These are phyloP conservation scores for Helenozyma rhizophorensis DNA, from an alignment of 805 yeast species.

Conservation along the genomic window DNA sequence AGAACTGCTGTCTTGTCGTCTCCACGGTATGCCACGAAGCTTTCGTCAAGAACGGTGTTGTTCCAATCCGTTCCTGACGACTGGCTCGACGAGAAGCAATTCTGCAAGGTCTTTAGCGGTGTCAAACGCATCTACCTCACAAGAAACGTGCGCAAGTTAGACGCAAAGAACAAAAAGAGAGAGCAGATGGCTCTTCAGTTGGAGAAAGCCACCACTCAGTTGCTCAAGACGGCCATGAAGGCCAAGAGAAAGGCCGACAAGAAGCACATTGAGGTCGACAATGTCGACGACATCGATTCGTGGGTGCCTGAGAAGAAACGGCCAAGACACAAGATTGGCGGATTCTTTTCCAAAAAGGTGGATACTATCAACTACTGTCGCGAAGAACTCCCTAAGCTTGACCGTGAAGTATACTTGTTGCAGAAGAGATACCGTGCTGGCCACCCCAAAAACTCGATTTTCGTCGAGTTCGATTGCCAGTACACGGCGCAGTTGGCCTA, in stretches of 20 bases:
- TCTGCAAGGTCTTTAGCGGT: conserved; percentile 73
- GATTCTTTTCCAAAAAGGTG: conserved; percentile 46
- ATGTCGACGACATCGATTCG: conserved; percentile 43
- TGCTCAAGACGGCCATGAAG: conserved; percentile 62
- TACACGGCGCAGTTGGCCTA: conserved; percentile 70
- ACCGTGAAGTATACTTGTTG: conserved; percentile 51
- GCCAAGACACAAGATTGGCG: conserved; percentile 53
- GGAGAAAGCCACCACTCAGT: conserved; percentile 60
- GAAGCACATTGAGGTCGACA: conserved; percentile 39
- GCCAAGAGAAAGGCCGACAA: conserved; percentile 60
- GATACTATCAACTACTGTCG: conserved; percentile 59
- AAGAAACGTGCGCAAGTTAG: conserved; percentile 56
- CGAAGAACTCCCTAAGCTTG: conserved; percentile 53
- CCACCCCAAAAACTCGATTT: conserved; percentile 72
- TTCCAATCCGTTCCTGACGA: conserved; percentile 81
- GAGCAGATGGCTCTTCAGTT: conserved; percentile 53
- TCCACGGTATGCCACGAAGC: conserved; percentile 69
- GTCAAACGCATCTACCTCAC: conserved; percentile 80
- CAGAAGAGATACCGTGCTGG: conserved; percentile 47
- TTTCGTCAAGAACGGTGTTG: conserved; percentile 77
- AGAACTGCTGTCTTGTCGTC: conserved; percentile 76
- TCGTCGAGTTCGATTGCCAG: conserved; percentile 75
- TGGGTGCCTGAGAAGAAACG: conserved; percentile 65
- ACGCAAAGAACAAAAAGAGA: conserved; percentile 54
- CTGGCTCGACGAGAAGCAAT: conserved; percentile 65